These are phyloP conservation scores for Penicillium sp. DNA, from an alignment of 2,329 filamentous ascomycete genomes.

Conservation along the genomic window DNA sequence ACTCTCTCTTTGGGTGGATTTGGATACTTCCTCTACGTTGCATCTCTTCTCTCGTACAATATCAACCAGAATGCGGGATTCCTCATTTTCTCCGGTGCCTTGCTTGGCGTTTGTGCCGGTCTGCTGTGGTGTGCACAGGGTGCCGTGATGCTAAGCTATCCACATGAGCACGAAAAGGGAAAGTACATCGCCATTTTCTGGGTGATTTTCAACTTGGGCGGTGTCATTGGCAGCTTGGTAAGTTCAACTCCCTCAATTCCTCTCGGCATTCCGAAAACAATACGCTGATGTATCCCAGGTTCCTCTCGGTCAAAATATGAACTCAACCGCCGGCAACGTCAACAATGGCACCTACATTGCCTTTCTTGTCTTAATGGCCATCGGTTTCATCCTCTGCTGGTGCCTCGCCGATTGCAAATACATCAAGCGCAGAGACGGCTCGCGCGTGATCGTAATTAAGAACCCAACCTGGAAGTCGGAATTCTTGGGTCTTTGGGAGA, in stretches of 20 bases:
- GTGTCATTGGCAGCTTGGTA: conserved; percentile 76
- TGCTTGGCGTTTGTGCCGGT: conserved; percentile 51
- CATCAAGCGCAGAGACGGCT: conserved; percentile 74
- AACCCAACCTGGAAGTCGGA: conserved; percentile 84
- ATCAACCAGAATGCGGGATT: conserved; percentile 50
- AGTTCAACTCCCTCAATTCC: conserved; percentile 33
- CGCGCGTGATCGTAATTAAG: conserved; percentile 82
- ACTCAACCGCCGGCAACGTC: conserved; percentile 42
- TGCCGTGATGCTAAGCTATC: conserved; percentile 72
- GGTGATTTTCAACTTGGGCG: conserved; percentile 92
- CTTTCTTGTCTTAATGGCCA: conserved; percentile 78
- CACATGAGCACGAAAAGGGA: conserved; percentile 76
- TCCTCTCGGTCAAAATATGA: conserved; percentile 49
- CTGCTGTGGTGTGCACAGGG: conserved; percentile 54
- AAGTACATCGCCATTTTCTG: conserved; percentile 89
- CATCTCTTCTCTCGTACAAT: conserved; percentile 52
- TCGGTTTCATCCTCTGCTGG: conserved; percentile 68
- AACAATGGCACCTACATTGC: conserved; percentile 81
- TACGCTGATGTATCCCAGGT: conserved; percentile 29
- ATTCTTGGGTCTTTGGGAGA: conserved; percentile 71
- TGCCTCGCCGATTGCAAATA: conserved; percentile 68
- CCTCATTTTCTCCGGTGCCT: conserved; percentile 50
- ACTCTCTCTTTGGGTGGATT: conserved; percentile 49
- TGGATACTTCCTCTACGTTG: conserved; percentile 51
- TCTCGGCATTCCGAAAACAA: too few species aligned